Base-by-base conservation (phyloP, 106 monocot species). In the Hemerocallis citrina region DNA sequence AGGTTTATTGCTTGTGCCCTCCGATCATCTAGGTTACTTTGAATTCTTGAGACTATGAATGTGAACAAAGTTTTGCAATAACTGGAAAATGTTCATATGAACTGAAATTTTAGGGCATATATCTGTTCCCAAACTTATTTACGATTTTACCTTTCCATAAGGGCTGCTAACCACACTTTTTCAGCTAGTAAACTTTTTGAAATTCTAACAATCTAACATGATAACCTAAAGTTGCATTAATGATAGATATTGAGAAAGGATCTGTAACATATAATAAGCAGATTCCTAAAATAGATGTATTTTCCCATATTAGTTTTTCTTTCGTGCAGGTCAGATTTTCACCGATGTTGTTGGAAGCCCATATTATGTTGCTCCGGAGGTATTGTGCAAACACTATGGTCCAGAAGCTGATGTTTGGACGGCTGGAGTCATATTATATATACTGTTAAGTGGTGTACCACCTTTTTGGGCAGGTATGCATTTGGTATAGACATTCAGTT, bases 381-480 rank as follows among this genome's bases (percentile, higher is more conserved):
- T 83, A 43, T 8, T 83, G 20, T 46, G 64, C 65, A 82, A 82
- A 28, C 44, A 69, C 30, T 82, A 82, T 65, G 81, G 81, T 54
- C 81, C 70, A 36, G 74, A 67, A 67, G 82, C 82, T 20, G 82
- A 83, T 83, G 82, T 83, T n/a, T 83, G 82, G 82, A 83, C 77
- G 11, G 82, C 82, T 34, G 82, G 82, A 49, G 74, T 83, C 5
- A 83, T 83, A 55, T 50, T 83, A 7, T 83, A 83, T 32, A 83
- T 83, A 51, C 55, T 82, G 39, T 61, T 82, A 54, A 82, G 82
- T 70, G 82, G 82, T 43, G 82, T 82, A 3, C 82, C 82, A 4
- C 82, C 82, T 29, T 83, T 83, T 51, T 83, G 82, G 82, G 82
- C 74, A 12, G 82, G 82, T 78, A 62, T 45, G 55, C 17, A 7